Conservation (phyloP, 2,329 filamentous ascomycete species). For the Sordariomycetes sp. region DNA sequence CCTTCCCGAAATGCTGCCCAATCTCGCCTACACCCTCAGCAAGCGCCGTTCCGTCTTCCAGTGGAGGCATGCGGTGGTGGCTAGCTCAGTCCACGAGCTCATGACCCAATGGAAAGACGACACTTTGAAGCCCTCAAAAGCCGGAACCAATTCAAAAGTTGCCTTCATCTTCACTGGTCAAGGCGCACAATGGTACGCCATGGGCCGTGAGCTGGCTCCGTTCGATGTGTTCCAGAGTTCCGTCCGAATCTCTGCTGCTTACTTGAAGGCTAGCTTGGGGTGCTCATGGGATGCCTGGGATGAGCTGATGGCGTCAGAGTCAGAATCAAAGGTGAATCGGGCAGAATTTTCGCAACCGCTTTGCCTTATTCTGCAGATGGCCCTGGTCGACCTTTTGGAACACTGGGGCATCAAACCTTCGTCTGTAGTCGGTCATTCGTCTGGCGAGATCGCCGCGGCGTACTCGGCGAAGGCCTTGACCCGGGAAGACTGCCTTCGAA, state of each 20-base stretch:
- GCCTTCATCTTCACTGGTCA: constrained; percentile 25
- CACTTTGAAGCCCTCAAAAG: no score
- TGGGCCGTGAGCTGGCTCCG: constrained; percentile 20
- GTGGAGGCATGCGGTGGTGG: constrained; percentile 33
- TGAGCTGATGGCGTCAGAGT: constrained; percentile 7
- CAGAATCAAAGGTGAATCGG: constrained; percentile 10
- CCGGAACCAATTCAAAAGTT: constrained; percentile 5
- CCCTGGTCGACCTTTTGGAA: constrained; percentile 23
- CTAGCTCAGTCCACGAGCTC: constrained; percentile 32
- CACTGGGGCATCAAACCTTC: constrained; percentile 15
- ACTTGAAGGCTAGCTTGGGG: neutral
- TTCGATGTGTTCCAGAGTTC: neutral
- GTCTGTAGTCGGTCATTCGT: constrained; percentile 25
- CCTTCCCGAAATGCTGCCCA: no score
- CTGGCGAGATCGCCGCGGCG: constrained; percentile 28
- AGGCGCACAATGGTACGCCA: constrained; percentile 24
- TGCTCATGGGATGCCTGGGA: constrained; percentile 7
- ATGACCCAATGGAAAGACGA: no score
- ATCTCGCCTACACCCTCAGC: constrained; percentile 38
- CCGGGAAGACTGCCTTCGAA: constrained; percentile 5
- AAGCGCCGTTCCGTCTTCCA: constrained; percentile 32
- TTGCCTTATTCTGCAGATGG: constrained; percentile 32
- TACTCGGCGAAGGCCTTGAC: constrained; percentile 16
- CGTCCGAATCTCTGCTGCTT: neutral
- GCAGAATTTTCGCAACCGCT: constrained; percentile 22